phyloP scores from a whole-genome alignment of 176 grass and related monocot genomes.

The Eragrostis nindensis region DNA sequence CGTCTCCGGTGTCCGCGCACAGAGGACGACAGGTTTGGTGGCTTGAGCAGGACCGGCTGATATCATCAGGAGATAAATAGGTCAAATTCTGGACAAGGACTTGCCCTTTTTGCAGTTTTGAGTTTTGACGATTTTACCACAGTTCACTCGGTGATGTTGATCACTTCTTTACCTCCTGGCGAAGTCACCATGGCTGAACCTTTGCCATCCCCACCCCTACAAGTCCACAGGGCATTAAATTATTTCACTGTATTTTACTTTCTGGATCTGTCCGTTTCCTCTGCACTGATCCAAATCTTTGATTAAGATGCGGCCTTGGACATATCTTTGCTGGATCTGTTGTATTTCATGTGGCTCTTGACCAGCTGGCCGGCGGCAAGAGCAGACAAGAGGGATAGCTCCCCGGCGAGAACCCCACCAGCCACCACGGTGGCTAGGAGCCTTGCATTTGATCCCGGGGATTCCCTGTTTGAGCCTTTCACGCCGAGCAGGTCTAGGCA shows the following conservation, averaged over 20 bases:
- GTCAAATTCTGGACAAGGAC: constrained; percentile 12
- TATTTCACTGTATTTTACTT: constrained; percentile 28
- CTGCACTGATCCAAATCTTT: neutral
- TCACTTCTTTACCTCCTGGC: neutral
- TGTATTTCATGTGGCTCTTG: constrained; percentile 97
- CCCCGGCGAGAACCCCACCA: constrained; percentile 87
- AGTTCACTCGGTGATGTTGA: neutral
- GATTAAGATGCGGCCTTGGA: constrained; percentile 51
- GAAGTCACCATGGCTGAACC: neutral
- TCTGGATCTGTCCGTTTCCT: neutral
- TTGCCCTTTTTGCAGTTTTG: neutral
- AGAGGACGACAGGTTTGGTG: constrained; percentile 16
- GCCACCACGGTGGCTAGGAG: constrained; percentile 88
- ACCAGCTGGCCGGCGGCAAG: constrained; percentile 90
- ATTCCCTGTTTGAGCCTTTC: constrained; percentile 70
- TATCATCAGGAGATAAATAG: constrained; percentile 31
- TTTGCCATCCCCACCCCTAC: neutral
- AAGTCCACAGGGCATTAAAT: neutral
- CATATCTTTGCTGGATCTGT: constrained; percentile 82
- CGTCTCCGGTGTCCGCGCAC: constrained; percentile 1
- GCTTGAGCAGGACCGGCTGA: neutral
- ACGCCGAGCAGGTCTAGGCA: constrained; percentile 88
- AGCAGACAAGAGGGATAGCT: constrained; percentile 88
- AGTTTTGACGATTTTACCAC: constrained; percentile 5
- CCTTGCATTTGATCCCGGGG: constrained; percentile 73